Base-by-base conservation (phyloP, 345 rosid genomes). In the Brassica juncea region DNA sequence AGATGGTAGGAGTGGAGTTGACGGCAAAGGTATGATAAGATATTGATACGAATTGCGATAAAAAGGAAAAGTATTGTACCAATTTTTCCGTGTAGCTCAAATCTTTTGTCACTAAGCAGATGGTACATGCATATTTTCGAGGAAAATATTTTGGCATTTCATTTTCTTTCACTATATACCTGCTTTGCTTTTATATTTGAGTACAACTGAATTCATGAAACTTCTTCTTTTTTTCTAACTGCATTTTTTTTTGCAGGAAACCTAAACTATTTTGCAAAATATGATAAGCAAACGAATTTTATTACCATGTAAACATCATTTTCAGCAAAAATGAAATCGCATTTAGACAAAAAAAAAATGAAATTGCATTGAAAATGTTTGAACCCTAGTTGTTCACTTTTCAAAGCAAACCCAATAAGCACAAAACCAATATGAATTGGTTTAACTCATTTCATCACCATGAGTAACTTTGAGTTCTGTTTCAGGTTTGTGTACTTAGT, bases 1-100 rank as follows among this genome's bases (percentile, higher is more conserved):
- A 61, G 80, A 76, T 30, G 62, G 19, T 14, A 32, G 70, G 62
- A 52, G 42, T 70, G 70, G 62, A 52, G 42, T 70, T 70, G 70
- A 77, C 70, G 75, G 31, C 75, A 62, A 62, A 70, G 35, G 65
- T 31, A 77, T 70, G 75, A 65, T 21, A 65, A 52, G 70, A 52
- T 52, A 75, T 12, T 66, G 65, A 70, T 62, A 62, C 75, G 54
- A 61, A 16, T 55, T 65, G 37, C 35, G 15, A 59, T 59, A 76
- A 14, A 66, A 75, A 19, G 4, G 30, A 49, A 42, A 72, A 57
- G 12, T 10, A 62, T 30, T 58, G 23, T 55, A 47, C 55, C 37
- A 12, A 25, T n/a, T 72, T 44, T 21, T 6, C 6, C 35, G n/a
- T 35, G 47, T 59, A 4, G 49, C 47, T 34, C 8, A 59, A 57